Conservation (phyloP, 2,329 filamentous ascomycete species). For the Thielaviopsis musarum region DNA sequence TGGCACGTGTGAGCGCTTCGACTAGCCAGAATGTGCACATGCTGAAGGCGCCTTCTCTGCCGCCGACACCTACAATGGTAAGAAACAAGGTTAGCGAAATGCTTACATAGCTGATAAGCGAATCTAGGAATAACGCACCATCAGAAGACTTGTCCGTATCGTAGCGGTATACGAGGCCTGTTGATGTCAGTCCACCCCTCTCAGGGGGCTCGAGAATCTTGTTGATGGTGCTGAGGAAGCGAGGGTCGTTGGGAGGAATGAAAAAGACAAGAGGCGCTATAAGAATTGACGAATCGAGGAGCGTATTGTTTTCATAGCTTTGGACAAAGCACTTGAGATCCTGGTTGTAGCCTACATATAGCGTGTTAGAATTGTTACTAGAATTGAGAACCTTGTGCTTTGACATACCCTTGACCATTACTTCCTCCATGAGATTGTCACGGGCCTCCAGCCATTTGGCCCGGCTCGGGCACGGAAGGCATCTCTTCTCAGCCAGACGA, state of each 20-base stretch:
- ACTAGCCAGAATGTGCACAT: conserved; percentile 79
- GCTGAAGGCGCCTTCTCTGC: conserved; percentile 57
- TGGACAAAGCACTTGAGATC: conserved; percentile 56
- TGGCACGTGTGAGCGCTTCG: conserved; percentile 56
- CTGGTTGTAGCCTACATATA: conserved; percentile 43
- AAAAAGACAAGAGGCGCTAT: conserved; percentile 70
- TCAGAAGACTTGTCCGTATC: conserved; percentile 53
- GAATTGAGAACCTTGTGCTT: neutral
- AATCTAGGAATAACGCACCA: conserved; percentile 27
- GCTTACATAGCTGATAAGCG: too few species aligned
- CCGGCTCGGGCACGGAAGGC: conserved; percentile 56
- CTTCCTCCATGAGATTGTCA: conserved; percentile 54
- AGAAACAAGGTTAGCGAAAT: neutral
- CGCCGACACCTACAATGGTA: conserved; percentile 42
- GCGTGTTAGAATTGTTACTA: neutral
- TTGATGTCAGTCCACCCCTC: conserved; percentile 58
- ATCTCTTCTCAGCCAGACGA: conserved; percentile 57
- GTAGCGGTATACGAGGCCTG: conserved; percentile 61
- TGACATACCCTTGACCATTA: conserved; percentile 51
- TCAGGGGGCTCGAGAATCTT: conserved; percentile 55
- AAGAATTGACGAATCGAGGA: conserved; percentile 57
- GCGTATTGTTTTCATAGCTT: conserved; percentile 54
- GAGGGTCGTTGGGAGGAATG: conserved; percentile 58
- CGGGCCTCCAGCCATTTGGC: conserved; percentile 47
- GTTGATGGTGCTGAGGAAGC: conserved; percentile 57